These are phyloP conservation scores for Aspergillus sp. DNA, from an alignment of 2,329 filamentous ascomycete species.

Conservation along the genomic window DNA sequence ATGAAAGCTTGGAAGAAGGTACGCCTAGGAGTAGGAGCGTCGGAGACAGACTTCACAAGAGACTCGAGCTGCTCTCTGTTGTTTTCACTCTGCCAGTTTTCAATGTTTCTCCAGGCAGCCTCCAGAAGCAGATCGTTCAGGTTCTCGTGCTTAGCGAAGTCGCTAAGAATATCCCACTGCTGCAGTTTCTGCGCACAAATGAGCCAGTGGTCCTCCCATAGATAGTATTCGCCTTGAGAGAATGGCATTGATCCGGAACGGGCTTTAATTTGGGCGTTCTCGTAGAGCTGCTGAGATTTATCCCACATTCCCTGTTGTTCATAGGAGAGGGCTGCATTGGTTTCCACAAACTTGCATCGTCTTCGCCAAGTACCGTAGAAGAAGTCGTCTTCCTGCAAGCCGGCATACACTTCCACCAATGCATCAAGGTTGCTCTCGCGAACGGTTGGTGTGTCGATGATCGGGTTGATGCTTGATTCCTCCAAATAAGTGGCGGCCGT, in stretches of 20 bases:
- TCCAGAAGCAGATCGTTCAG: constrained; percentile 94
- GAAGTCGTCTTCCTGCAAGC: constrained; percentile 89
- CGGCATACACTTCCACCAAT: constrained; percentile 87
- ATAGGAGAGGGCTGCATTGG: constrained; percentile 93
- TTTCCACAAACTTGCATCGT: constrained; percentile 94
- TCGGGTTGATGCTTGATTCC: constrained; percentile 78
- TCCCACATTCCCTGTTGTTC: constrained; percentile 99
- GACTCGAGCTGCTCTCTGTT: constrained; percentile 87
- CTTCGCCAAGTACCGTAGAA: constrained; percentile 98
- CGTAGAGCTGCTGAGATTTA: constrained; percentile 95
- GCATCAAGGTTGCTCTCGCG: constrained; percentile 95
- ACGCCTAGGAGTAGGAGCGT: constrained; percentile 88
- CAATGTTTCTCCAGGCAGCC: constrained; percentile 91
- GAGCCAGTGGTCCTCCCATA: constrained; percentile 99
- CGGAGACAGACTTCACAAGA: constrained; percentile 95
- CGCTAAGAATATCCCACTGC: constrained; percentile 96
- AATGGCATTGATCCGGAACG: constrained; percentile 94
- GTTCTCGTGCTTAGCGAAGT: constrained; percentile 98
- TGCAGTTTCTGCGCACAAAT: constrained; percentile 96
- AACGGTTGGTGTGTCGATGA: constrained; percentile 78
- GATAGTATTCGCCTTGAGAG: constrained; percentile 94
- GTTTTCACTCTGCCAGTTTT: constrained; percentile 86
- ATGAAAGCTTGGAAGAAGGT: constrained; percentile 99
- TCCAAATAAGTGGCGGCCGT: constrained; percentile 89
- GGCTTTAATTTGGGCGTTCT: constrained; percentile 94